Evolutionary conservation across 371 early-diverging fungal species (phyloP).

Genomic region (Rhizopus stolonifer): DNA sequence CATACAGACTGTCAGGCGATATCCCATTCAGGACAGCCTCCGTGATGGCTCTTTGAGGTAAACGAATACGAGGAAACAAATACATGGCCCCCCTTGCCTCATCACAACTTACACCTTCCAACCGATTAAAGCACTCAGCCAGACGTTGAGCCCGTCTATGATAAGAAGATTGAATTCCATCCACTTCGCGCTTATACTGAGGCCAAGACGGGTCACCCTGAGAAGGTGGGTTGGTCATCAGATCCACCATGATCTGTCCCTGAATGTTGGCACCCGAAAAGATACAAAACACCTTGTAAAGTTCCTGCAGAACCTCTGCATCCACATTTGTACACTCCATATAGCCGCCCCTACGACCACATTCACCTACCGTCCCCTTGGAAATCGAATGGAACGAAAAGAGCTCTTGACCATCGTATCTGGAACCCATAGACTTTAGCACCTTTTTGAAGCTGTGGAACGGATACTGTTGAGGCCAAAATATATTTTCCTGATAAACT

Average conservation of each 20-base stretch:
- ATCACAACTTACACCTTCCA: constrained; percentile 90
- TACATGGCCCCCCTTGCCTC: constrained; percentile 94
- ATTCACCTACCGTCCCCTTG: constrained; percentile 98
- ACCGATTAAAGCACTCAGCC: constrained; percentile 74
- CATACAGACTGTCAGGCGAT: constrained; percentile 80
- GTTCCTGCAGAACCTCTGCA: constrained; percentile 67
- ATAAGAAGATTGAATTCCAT: constrained; percentile 80
- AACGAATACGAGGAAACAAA: constrained; percentile 82
- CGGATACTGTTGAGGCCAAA: constrained; percentile 69
- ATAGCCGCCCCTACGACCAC: constrained; percentile 97
- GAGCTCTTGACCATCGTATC: constrained; percentile 65
- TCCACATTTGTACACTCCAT: constrained; percentile 91
- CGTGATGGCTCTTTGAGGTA: constrained; percentile 76
- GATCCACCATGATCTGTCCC: constrained; percentile 84
- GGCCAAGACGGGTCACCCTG: constrained; percentile 80
- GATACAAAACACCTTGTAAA: constrained; percentile 93
- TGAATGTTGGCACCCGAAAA: constrained; percentile 88
- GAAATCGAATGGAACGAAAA: constrained; percentile 95
- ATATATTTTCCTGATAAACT: constrained; percentile 94
- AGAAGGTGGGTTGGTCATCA: constrained; percentile 92
- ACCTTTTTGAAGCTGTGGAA: constrained; percentile 94
- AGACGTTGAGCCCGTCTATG: constrained; percentile 77
- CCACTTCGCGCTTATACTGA: constrained; percentile 71
- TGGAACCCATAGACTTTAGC: constrained; percentile 32
- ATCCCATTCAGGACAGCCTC: constrained; percentile 65